Percentiles rank a stretch among this genome's conserved stretches.
phyloP scores from a whole-genome alignment of 495 filamentous ascomycete genomes.

The Geopyxis carbonaria region DNA sequence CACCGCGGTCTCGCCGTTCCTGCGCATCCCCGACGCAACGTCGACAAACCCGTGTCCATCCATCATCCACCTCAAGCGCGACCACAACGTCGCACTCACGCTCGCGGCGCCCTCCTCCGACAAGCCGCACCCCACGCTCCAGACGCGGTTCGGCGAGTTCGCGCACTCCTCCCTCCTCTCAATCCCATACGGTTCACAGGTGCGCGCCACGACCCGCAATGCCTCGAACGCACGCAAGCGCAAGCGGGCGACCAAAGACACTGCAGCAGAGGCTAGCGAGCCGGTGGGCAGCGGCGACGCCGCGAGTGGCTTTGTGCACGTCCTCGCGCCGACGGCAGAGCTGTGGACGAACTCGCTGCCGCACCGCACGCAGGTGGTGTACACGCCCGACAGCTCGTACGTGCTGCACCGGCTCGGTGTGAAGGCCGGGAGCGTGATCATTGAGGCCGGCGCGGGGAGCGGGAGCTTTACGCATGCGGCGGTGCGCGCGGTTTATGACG shows the following conservation, averaged over 20 bases:
- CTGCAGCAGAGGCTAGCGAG: slow-evolving; percentile 20
- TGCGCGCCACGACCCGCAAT: slow-evolving; percentile 46
- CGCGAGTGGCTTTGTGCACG: slow-evolving; percentile 65
- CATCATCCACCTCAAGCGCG: slow-evolving; percentile 69
- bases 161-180: slow-evolving; percentile 72
- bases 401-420: slow-evolving; percentile 75
- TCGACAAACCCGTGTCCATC: slow-evolving; percentile 23
- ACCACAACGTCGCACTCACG: slow-evolving; percentile 58
- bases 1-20: slow-evolving; percentile 8
- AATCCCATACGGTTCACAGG: slow-evolving; percentile 78
- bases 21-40: slow-evolving; percentile 13
- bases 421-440: slow-evolving; percentile 58
- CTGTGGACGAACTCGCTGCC: slow-evolving; percentile 80
- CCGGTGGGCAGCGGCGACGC: slow-evolving; percentile 14
- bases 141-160: slow-evolving; percentile 89
- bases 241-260: slow-evolving; percentile 30
- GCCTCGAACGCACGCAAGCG: slow-evolving; percentile 34
- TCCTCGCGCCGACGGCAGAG: slow-evolving; percentile 83
- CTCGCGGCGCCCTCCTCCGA: slow-evolving; percentile 34
- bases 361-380: slow-evolving; percentile 93
- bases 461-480: slow-evolving; percentile 90
- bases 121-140: slow-evolving; percentile 50
- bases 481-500: slow-evolving; percentile 72
- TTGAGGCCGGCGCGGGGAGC: slow-evolving; percentile 89
- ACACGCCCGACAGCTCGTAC: slow-evolving; percentile 94